phyloP scores from a whole-genome alignment of 1,284 basidiomycete species.

The Boletellus deceptivus region DNA sequence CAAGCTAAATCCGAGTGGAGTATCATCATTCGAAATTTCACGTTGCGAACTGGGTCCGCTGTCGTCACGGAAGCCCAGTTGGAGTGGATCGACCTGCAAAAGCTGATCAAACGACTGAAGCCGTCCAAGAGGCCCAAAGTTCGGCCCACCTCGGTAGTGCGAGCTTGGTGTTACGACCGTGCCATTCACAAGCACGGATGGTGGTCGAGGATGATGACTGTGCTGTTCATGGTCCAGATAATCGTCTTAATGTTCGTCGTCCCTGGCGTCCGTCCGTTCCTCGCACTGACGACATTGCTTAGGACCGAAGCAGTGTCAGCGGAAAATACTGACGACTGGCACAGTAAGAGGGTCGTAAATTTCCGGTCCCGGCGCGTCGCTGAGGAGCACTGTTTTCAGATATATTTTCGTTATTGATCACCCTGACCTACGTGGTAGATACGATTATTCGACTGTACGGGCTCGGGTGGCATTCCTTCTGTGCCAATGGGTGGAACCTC shows the following conservation, averaged over 20 bases:
- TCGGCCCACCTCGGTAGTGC: conserved; percentile 54
- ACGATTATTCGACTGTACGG: conserved; percentile 79
- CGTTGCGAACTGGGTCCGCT: conserved; percentile 79
- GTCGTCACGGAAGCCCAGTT: conserved; percentile 86
- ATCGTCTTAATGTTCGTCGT: conserved; percentile 75
- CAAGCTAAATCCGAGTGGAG: conserved; percentile 38
- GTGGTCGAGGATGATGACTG: conserved; percentile 87
- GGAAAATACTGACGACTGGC: conserved; percentile 54
- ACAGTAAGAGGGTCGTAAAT: conserved; percentile 51
- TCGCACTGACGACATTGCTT: background rate
- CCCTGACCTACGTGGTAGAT: conserved; percentile 77
- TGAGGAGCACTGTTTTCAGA: conserved; percentile 40
- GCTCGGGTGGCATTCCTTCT: conserved; percentile 83
- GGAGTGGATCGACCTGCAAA: conserved; percentile 94
- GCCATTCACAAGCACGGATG: conserved; percentile 91
- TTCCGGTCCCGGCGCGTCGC: background rate
- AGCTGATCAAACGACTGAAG: conserved; percentile 83
- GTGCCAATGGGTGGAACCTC: conserved; percentile 88
- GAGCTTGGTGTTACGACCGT: conserved; percentile 90
- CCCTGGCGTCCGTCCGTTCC: background rate
- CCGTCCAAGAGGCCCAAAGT: conserved; percentile 80
- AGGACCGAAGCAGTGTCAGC: conserved; percentile 83
- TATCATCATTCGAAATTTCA: conserved; percentile 96
- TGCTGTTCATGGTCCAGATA: conserved; percentile 84
- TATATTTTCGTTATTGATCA: conserved; percentile 75